Evolutionary conservation across 768 basidiomycete genomes (phyloP).

Genomic region (Exsudoporus frostii): DNA sequence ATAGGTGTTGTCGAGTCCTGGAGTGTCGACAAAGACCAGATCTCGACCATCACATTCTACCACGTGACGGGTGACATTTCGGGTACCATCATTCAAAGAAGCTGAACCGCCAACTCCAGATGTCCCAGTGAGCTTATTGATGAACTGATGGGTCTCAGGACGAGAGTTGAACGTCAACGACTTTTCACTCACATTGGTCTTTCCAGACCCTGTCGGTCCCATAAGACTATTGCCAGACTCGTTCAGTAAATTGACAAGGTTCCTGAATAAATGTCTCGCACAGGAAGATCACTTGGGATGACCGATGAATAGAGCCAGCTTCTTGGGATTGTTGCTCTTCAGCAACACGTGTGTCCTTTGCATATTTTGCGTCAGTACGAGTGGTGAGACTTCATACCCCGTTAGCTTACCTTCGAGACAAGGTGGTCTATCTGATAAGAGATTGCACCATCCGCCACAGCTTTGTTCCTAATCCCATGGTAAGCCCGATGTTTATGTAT

Average conservation of each 20-base stretch:
- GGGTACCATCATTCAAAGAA: not conserved
- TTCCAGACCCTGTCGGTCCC: constrained; percentile 7
- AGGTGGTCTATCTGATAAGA: constrained; percentile 45
- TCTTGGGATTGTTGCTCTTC: constrained; percentile 45
- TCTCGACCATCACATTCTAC: not conserved
- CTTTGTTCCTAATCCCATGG: constrained; percentile 38
- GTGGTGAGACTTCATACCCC: not conserved
- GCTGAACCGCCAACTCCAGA: not conserved
- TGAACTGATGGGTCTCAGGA: constrained; percentile 3
- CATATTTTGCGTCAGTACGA: not conserved
- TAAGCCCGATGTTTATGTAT: constrained; percentile 8
- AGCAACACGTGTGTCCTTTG: constrained; percentile 42
- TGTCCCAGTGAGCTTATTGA: not conserved
- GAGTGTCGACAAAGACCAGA: constrained; percentile 6
- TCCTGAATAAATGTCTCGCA: too few species aligned
- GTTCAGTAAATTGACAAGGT: too few species aligned
- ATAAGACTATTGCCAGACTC: not conserved
- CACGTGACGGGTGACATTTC: not conserved
- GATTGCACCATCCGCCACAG: constrained; percentile 51
- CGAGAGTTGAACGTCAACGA: not conserved
- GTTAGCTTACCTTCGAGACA: constrained; percentile 38
- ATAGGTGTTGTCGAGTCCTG: constrained; percentile 1
- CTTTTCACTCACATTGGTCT: constrained; percentile 2
- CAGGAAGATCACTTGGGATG: constrained; percentile 10
- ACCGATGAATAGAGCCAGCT: constrained; percentile 32